Evolutionary conservation across 306 rosid genomes (phyloP).

Genomic region (Albizia julibrissin): DNA sequence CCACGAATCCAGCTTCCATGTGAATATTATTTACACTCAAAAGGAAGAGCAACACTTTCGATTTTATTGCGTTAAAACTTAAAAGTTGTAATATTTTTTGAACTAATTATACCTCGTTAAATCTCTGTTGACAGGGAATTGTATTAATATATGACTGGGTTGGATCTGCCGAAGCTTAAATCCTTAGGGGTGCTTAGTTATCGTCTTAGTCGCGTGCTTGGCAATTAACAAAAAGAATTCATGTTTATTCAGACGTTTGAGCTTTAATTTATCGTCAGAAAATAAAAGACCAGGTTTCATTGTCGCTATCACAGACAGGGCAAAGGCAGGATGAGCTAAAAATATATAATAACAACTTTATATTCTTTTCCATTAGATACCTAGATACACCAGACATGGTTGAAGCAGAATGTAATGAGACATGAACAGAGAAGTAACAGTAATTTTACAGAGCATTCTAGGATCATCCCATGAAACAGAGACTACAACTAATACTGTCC

Average conservation of each 20-base stretch:
- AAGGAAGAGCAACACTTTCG: no score
- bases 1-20: no score
- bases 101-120: neutral
- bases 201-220: neutral
- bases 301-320: neutral
- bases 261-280: neutral
- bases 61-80: no score
- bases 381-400: slow-evolving; percentile 48
- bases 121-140: neutral
- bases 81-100: no score
- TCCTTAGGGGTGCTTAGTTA: neutral
- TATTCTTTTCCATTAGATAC: slow-evolving; percentile 52
- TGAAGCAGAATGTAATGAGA: slow-evolving; percentile 31
- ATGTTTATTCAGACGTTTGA: neutral
- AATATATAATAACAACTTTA: slow-evolving; percentile 37
- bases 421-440: slow-evolving; percentile 39
- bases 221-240: neutral
- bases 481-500: slow-evolving; percentile 51
- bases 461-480: slow-evolving; percentile 53
- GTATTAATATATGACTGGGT: neutral
- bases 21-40: no score
- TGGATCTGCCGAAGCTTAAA: neutral
- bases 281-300: neutral
- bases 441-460: slow-evolving; percentile 31
- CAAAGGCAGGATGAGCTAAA: slow-evolving; percentile 16